Conservation (phyloP, 106 monocot genomes). For the Apostasia ramifera region DNA sequence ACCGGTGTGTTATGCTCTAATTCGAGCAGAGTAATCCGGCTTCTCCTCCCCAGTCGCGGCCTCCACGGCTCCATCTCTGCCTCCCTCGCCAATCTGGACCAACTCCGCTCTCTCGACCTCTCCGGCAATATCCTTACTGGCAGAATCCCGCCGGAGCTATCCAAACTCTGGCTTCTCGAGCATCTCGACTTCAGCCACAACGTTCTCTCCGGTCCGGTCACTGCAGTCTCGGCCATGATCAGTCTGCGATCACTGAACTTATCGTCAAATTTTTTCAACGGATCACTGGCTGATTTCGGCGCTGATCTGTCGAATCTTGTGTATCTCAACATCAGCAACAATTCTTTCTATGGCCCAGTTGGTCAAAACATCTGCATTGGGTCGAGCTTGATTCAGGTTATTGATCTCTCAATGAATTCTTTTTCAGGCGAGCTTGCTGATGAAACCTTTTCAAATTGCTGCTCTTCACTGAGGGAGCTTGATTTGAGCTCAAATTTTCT, state of each 20-base stretch:
- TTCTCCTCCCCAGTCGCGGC: slow-evolving; percentile 27
- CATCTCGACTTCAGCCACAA: slow-evolving; percentile 58
- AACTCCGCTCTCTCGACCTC: slow-evolving; percentile 23
- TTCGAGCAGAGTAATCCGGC: slow-evolving; percentile 21
- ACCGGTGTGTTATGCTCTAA: slow-evolving; percentile 39
- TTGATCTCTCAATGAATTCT: slow-evolving; percentile 46
- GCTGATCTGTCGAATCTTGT: slow-evolving; percentile 10
- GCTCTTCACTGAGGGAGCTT: slow-evolving; percentile 28
- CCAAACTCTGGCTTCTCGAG: slow-evolving; percentile 17
- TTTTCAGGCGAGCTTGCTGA: slow-evolving; percentile 33
- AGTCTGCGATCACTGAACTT: slow-evolving; percentile 26
- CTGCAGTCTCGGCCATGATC: slow-evolving; percentile 9
- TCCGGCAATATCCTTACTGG: slow-evolving; percentile 25
- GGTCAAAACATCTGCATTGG: slow-evolving; percentile 38
- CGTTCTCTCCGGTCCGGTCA: slow-evolving; percentile 27
- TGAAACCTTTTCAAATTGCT: slow-evolving; percentile 23
- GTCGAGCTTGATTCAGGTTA: slow-evolving; percentile 13
- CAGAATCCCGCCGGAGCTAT: slow-evolving; percentile 18
- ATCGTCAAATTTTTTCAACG: slow-evolving; percentile 51
- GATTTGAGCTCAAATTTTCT: slow-evolving; percentile 38
- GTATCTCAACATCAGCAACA: slow-evolving; percentile 50
- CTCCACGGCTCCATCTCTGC: slow-evolving; percentile 31
- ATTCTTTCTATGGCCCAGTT: slow-evolving; percentile 34
- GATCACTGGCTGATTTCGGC: slow-evolving; percentile 16
- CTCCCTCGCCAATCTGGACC: slow-evolving; percentile 16